phyloP scores from a whole-genome alignment of 306 rosid species.

The Alnus rubra region DNA sequence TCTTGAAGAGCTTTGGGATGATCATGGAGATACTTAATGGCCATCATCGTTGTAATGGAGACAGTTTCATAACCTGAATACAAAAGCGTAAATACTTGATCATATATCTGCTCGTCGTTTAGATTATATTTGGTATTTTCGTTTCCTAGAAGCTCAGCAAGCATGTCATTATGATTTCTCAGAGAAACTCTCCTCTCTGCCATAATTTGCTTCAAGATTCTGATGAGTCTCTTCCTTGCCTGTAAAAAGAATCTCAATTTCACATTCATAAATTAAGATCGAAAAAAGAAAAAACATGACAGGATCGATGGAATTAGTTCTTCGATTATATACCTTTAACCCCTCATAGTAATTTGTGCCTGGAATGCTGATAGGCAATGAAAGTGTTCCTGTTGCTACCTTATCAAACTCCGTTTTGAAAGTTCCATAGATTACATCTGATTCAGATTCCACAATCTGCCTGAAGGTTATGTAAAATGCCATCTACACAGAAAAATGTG shows the following conservation, averaged over 20 bases:
- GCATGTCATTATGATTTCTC: conserved; percentile 49
- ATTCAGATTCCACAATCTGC: conserved; percentile 53
- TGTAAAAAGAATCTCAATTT: conserved; percentile 16
- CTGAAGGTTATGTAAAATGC: conserved; percentile 59
- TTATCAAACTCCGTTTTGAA: conserved; percentile 59
- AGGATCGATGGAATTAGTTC: background rate
- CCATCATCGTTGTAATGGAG: conserved; percentile 85
- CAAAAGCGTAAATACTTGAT: conserved; percentile 61
- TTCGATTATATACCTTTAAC: conserved; percentile 41
- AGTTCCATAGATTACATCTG: conserved; percentile 35
- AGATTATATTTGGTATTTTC: conserved; percentile 51
- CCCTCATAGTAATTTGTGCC: conserved; percentile 65
- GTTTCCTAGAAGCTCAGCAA: conserved; percentile 41
- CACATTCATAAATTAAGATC: background rate
- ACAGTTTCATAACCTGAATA: conserved; percentile 91
- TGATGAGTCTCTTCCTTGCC: conserved; percentile 54
- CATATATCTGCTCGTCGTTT: conserved; percentile 63
- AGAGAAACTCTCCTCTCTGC: conserved; percentile 55
- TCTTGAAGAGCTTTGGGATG: conserved; percentile 63
- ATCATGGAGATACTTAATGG: conserved; percentile 68
- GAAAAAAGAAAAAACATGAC: too few relatives aligned
- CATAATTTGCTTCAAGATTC: conserved; percentile 41
- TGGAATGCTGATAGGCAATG: conserved; percentile 73
- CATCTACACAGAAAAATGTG: conserved; percentile 47
- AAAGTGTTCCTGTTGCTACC: conserved; percentile 55